phyloP scores from a whole-genome alignment of 106 monocot species.

The Dendrobium catenatum region DNA sequence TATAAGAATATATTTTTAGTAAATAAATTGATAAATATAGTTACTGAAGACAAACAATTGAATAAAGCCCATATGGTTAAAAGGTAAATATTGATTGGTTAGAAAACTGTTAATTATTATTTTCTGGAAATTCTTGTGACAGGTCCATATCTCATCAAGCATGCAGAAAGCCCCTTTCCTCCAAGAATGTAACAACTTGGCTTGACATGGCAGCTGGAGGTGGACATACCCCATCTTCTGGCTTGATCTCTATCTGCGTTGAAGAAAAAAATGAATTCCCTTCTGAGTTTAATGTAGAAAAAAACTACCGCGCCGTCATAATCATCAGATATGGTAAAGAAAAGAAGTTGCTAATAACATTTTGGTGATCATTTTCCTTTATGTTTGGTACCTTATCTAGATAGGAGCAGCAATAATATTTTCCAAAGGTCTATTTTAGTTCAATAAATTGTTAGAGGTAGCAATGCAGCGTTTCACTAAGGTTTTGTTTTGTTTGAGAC shows the following conservation, averaged over 20 bases:
- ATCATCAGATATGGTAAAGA: too few species aligned
- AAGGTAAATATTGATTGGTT: neutral
- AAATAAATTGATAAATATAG: neutral
- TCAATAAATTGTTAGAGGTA: too few species aligned
- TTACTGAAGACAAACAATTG: neutral
- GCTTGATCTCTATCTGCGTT: slow-evolving; percentile 53
- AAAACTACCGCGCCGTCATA: too few species aligned
- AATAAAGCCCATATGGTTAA: neutral
- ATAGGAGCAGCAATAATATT: too few species aligned
- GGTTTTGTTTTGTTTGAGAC: too few species aligned
- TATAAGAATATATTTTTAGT: neutral
- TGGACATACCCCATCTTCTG: slow-evolving; percentile 48
- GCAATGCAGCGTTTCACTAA: too few species aligned
- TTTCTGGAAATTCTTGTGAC: too few species aligned
- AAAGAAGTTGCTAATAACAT: too few species aligned
- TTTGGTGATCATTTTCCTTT: too few species aligned
- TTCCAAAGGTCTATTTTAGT: too few species aligned
- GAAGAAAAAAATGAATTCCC: neutral
- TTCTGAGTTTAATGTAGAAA: neutral
- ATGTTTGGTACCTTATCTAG: too few species aligned
- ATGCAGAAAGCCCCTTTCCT: slow-evolving; percentile 51
- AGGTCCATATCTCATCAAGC: neutral
- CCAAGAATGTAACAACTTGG: slow-evolving; percentile 49
- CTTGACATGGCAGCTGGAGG: slow-evolving; percentile 53
- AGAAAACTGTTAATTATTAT: neutral